Conservation (phyloP, 257 asterid species). For the Salvia rosmarinus region DNA sequence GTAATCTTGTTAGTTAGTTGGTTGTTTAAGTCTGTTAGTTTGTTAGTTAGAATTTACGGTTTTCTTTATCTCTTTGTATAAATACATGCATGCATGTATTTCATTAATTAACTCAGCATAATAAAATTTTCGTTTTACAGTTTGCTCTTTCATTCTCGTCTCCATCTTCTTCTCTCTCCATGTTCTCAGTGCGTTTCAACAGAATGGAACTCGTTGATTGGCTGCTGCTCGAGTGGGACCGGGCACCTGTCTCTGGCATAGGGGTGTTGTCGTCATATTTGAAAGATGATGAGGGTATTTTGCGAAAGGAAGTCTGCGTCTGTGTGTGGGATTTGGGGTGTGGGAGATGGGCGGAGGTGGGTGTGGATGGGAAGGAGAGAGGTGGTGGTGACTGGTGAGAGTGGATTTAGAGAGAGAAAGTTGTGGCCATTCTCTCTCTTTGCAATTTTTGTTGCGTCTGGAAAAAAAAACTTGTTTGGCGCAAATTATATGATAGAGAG, state of each 20-base stretch:
- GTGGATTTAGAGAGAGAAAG: conserved; percentile 46
- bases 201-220: conserved; percentile 85
- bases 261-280: conserved; percentile 59
- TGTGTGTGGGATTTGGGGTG: conserved; percentile 34
- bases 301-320: conserved; percentile 40
- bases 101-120: too few relatives aligned
- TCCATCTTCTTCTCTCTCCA: too few relatives aligned
- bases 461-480: too few relatives aligned
- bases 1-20: too few relatives aligned
- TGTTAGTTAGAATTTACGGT: too few relatives aligned
- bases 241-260: conserved; percentile 69
- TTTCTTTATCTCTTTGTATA: too few relatives aligned
- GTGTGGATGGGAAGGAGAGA: conserved; percentile 21
- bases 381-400: conserved; percentile 15
- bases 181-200: too few relatives aligned
- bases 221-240: conserved; percentile 85
- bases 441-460: background rate
- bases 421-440: conserved; percentile 33
- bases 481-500: too few relatives aligned
- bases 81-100: too few relatives aligned
- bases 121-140: too few relatives aligned
- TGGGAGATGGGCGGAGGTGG: background rate
- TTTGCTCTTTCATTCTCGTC: too few relatives aligned
- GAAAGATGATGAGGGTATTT: conserved; percentile 59
- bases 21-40: too few relatives aligned